A percentile compares a stretch with the other conserved stretches of the same genome.
These are phyloP conservation scores for Bacterosira constricta DNA, from an alignment of 108 stramenopile species.

Conservation along the genomic window DNA sequence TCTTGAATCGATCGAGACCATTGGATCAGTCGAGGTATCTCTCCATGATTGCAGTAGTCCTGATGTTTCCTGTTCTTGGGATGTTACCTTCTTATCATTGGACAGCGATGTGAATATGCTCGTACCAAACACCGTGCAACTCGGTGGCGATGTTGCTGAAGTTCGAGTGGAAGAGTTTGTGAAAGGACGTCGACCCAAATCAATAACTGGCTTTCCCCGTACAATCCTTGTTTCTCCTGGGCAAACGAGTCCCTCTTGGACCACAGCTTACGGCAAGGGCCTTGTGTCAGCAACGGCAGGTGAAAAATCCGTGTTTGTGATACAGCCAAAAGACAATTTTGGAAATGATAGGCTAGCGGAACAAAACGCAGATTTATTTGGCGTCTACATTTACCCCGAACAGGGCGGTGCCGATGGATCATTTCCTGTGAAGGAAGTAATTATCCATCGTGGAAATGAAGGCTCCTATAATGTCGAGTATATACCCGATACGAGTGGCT, in stretches of 20 bases:
- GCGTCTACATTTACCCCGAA: conserved; percentile 54
- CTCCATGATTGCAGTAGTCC: conserved; percentile 42
- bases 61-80: conserved; percentile 53
- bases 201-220: conserved; percentile 67
- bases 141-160: conserved; percentile 47
- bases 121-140: conserved; percentile 13
- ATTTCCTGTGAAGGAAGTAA: conserved; percentile 34
- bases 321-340: conserved; percentile 73
- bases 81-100: conserved; percentile 46
- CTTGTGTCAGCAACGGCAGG: conserved; percentile 64
- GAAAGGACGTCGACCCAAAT: conserved; percentile 28
- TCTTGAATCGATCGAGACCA: conserved; percentile 32
- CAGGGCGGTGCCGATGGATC: conserved; percentile 15
- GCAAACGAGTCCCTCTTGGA: conserved; percentile 42
- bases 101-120: conserved; percentile 40
- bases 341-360: conserved; percentile 67
- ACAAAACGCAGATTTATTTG: conserved; percentile 44
- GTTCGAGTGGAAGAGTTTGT: conserved; percentile 35
- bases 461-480: conserved; percentile 63
- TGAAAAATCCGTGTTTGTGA: conserved; percentile 48
- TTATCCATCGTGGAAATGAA: conserved; percentile 37
- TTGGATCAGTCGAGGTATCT: conserved; percentile 41
- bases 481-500: conserved; percentile 52
- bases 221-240: conserved; percentile 52
- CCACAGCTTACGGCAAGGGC: conserved; percentile 68